Evolutionary conservation across 148 eudicot species (phyloP).

Genomic region (Rhododendron griersonianum): DNA sequence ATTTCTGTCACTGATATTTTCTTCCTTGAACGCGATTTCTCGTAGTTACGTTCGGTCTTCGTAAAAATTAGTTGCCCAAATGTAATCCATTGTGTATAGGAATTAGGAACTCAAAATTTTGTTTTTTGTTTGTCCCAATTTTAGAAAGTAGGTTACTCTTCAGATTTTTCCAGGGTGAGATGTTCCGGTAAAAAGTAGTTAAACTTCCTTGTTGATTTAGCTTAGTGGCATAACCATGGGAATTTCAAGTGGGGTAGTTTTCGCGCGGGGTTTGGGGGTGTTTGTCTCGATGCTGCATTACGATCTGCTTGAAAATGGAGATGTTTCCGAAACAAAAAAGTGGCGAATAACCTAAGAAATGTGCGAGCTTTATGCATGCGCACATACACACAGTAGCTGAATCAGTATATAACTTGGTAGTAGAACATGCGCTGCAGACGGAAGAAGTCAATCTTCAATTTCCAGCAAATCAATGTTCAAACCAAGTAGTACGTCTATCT

Average conservation of each 20-base stretch:
- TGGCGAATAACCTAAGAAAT: not conserved
- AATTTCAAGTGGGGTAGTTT: not conserved
- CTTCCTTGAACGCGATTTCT: not conserved
- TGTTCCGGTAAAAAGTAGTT: not conserved
- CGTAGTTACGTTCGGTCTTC: not conserved
- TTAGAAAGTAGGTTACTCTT: not conserved
- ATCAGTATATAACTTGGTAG: not conserved
- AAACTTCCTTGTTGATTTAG: not conserved
- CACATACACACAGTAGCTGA: not conserved
- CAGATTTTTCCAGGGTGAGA: not conserved
- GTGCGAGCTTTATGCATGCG: not conserved
- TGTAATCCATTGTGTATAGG: not conserved
- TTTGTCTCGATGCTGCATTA: not conserved
- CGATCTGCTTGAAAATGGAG: not conserved
- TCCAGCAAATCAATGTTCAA: not conserved
- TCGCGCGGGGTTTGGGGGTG: too few relatives aligned
- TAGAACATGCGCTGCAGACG: not conserved
- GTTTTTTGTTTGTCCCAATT: not conserved
- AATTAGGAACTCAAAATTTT: not conserved
- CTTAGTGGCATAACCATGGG: not conserved
- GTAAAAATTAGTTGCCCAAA: not conserved
- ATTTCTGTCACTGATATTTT: not conserved
- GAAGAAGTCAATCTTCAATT: not conserved
- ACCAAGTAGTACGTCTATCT: not conserved
- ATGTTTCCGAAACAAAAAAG: not conserved